These are phyloP conservation scores for Gaertneriomyces sp. DNA, from an alignment of 192 early-diverging fungal genomes.

Conservation along the genomic window DNA sequence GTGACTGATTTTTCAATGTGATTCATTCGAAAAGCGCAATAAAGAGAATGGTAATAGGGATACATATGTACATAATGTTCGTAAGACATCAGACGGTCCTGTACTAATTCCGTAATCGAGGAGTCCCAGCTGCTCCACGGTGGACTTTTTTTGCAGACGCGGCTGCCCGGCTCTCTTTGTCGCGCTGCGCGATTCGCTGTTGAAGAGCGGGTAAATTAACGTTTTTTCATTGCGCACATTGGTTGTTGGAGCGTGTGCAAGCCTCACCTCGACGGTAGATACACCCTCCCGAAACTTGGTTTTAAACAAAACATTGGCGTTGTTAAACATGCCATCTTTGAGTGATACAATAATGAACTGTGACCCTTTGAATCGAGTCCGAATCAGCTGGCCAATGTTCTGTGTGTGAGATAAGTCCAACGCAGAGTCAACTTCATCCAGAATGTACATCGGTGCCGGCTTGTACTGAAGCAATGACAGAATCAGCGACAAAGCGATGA, in stretches of 20 bases:
- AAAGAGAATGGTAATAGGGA: too few species aligned
- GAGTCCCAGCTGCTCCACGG: too few species aligned
- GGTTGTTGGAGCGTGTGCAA: not conserved
- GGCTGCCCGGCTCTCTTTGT: not conserved
- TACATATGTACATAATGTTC: too few species aligned
- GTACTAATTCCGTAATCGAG: too few species aligned
- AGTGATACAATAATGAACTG: conserved; percentile 98
- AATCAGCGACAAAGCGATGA: conserved; percentile 95
- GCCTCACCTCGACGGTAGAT: conserved; percentile 76
- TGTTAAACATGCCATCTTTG: conserved; percentile 99
- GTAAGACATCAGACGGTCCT: too few species aligned
- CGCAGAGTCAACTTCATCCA: conserved; percentile 98
- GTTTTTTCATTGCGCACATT: not conserved
- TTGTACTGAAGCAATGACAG: conserved; percentile 96
- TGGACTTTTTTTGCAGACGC: not conserved
- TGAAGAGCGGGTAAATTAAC: not conserved
- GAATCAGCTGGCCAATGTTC: conserved; percentile 92
- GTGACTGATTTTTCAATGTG: too few species aligned
- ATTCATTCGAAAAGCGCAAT: too few species aligned
- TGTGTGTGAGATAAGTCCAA: conserved; percentile 97
- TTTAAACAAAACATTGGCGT: conserved; percentile 94
- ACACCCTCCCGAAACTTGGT: conserved; percentile 93
- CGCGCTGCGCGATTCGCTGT: conserved; percentile 5
- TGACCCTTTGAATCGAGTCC: conserved; percentile 88
- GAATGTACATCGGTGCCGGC: conserved; percentile 99